These are phyloP conservation scores for Scedosporium aurantiacum DNA, from an alignment of 2,329 filamentous ascomycete genomes.

Conservation along the genomic window DNA sequence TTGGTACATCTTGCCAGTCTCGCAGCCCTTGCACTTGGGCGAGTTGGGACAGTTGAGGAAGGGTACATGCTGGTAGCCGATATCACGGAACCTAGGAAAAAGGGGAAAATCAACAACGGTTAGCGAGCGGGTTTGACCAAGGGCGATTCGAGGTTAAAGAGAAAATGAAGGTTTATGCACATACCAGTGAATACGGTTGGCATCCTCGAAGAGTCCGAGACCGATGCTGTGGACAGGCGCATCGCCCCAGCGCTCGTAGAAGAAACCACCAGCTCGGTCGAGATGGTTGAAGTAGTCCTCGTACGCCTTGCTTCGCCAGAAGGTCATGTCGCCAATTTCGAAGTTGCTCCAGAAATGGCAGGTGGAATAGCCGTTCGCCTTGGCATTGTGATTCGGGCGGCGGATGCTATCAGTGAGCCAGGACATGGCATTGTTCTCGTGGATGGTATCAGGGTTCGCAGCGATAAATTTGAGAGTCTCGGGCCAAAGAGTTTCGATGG, in stretches of 20 bases:
- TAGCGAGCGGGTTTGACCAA: background rate
- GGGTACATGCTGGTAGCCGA: slow-evolving; percentile 95
- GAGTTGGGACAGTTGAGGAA: slow-evolving; percentile 99
- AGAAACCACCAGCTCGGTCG: slow-evolving; percentile 90
- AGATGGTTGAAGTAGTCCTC: slow-evolving; percentile 95
- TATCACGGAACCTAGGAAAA: slow-evolving; percentile 80
- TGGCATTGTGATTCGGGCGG: slow-evolving; percentile 67
- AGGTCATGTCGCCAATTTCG: slow-evolving; percentile 85
- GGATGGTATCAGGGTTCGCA: slow-evolving; percentile 69
- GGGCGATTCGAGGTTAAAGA: background rate
- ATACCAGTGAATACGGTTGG: slow-evolving; percentile 84
- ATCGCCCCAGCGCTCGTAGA: slow-evolving; percentile 97
- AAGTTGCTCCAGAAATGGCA: slow-evolving; percentile 99
- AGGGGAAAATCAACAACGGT: background rate
- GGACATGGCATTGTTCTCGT: slow-evolving; percentile 72
- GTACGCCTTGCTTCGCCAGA: slow-evolving; percentile 84
- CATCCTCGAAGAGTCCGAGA: slow-evolving; percentile 82
- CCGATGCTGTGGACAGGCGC: slow-evolving; percentile 94
- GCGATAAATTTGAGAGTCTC: slow-evolving; percentile 85
- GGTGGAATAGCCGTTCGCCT: slow-evolving; percentile 88
- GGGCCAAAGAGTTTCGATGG: slow-evolving; percentile 86
- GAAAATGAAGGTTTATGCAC: slow-evolving; percentile 19
- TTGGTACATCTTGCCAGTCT: slow-evolving; percentile 78
- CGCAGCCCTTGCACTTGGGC: slow-evolving; percentile 81
- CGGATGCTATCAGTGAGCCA: slow-evolving; percentile 75